Percentiles rank a stretch among this genome's conserved stretches.
phyloP scores from a whole-genome alignment of 768 basidiomycete genomes.

The Leccinellum albellum region DNA sequence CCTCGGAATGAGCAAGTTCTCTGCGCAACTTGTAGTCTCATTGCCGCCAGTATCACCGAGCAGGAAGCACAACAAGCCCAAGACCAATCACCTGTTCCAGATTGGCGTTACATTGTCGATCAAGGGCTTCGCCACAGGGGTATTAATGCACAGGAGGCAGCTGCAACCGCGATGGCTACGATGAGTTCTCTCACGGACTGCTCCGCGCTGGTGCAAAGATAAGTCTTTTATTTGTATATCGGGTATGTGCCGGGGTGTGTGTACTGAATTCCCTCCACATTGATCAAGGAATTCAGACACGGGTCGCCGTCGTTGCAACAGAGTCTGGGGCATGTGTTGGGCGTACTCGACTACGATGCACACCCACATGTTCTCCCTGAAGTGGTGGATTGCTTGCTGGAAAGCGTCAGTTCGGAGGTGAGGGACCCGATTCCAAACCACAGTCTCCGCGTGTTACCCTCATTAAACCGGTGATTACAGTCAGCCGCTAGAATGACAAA shows the following conservation, averaged over 20 bases:
- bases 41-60: constrained; percentile 61
- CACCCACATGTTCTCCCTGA: constrained; percentile 52
- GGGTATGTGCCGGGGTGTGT: constrained; percentile 9
- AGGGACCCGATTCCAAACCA: constrained; percentile 23
- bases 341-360: constrained; percentile 60
- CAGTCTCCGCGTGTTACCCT: constrained; percentile 19
- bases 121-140: constrained; percentile 66
- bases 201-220: constrained; percentile 66
- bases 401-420: constrained; percentile 55
- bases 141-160: constrained; percentile 67
- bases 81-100: constrained; percentile 42
- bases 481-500: constrained; percentile 37
- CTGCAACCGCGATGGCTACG: constrained; percentile 64
- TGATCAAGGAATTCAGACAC: constrained; percentile 58
- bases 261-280: constrained; percentile 39
- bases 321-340: constrained; percentile 67
- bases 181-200: constrained; percentile 70
- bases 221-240: constrained; percentile 36
- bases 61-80: constrained; percentile 43
- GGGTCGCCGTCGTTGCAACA: constrained; percentile 60
- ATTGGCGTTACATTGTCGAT: constrained; percentile 71
- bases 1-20: constrained; percentile 71
- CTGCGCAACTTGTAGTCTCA: constrained; percentile 65
- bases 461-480: constrained; percentile 25
- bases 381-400: constrained; percentile 56